Conservation (phyloP, 2,329 filamentous ascomycete genomes). For the Torrubiellomyces zombiae region DNA sequence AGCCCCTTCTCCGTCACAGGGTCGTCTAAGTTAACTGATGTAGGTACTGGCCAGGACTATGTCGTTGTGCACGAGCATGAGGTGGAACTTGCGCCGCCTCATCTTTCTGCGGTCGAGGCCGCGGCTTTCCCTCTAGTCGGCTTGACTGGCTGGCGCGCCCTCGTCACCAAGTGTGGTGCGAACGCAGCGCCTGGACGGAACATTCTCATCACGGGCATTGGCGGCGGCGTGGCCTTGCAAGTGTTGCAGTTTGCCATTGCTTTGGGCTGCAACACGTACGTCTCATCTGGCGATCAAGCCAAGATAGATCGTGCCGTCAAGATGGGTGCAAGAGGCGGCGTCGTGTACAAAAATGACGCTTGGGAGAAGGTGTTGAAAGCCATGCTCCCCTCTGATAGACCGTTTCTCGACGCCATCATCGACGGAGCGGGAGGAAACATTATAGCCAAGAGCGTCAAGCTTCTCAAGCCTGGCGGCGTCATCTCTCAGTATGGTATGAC, state of each 20-base stretch:
- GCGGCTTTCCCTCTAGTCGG: constrained; percentile 76
- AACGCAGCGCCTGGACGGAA: constrained; percentile 50
- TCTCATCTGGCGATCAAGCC: constrained; percentile 56
- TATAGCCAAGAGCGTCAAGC: constrained; percentile 45
- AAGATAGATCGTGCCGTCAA: constrained; percentile 59
- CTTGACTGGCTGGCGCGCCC: constrained; percentile 73
- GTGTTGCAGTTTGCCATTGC: constrained; percentile 65
- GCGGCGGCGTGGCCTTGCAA: constrained; percentile 77
- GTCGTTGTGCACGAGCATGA: constrained; percentile 53
- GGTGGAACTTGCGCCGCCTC: constrained; percentile 57
- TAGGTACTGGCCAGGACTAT: constrained; percentile 62
- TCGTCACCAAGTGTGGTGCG: constrained; percentile 62
- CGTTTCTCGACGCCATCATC: constrained; percentile 65
- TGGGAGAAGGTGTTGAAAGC: constrained; percentile 66
- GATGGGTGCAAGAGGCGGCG: constrained; percentile 68
- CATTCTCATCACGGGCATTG: constrained; percentile 78
- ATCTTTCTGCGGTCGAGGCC: constrained; percentile 57
- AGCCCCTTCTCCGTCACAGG: constrained; percentile 45
- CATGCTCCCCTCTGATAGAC: constrained; percentile 46
- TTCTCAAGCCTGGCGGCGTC: constrained; percentile 72
- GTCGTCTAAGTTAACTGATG: constrained; percentile 40
- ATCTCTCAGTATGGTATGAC: constrained; percentile 90
- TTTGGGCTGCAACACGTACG: constrained; percentile 60
- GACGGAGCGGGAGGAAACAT: constrained; percentile 85
- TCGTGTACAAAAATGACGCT: constrained; percentile 57